Evolutionary conservation across 2,329 filamentous ascomycete genomes (phyloP), one percentile per base, ranked within the genome.

Genomic region (Aspergillus amoenus): DNA sequence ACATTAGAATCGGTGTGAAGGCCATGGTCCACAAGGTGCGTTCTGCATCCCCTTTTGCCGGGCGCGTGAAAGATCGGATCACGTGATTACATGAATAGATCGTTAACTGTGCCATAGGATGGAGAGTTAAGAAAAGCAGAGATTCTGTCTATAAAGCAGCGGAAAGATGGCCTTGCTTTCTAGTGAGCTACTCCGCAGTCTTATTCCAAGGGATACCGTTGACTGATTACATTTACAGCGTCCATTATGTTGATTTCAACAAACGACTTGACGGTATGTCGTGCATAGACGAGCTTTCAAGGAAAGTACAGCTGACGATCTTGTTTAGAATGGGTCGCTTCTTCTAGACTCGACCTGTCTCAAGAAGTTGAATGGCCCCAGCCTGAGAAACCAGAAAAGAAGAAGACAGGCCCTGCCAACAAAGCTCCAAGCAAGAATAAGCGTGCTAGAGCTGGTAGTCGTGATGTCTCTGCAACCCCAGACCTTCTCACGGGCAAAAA

Each of bases 161-260:
- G 90, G 21, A 95, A 95, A 75, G 93, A 91, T 68, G 88, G 89
- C 15, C 88, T 91, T 40, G 89, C 90, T 55, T 97, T 93, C 71
- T 97, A 97, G 78, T 81, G 73, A 52, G 77, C 67, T 32, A 24
- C 17, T n/a, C 11, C 13, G 18, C 3, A 4, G 11, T 8, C 15
- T 12, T 17, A 30, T 11, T 27, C 4, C 1, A 17, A 9, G 11
- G 5, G n/a, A 46, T 18, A 22, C 4, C 22, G 18, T 9, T 39
- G 61, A 54, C 62, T 68, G 52, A 69, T 65, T 32, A 64, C 59
- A 15, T 17, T 4, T 24, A 11, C 52, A 80, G 77, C 75, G 95
- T 96, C 68, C 96, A 97, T 74, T 97, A 97, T 73, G 91, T 96
- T 70, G 95, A 96, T 69, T 97, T 97, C 84, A 97, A 97, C 78